These are phyloP conservation scores for Russula ochroleuca DNA, from an alignment of 768 basidiomycete species.

Conservation along the genomic window DNA sequence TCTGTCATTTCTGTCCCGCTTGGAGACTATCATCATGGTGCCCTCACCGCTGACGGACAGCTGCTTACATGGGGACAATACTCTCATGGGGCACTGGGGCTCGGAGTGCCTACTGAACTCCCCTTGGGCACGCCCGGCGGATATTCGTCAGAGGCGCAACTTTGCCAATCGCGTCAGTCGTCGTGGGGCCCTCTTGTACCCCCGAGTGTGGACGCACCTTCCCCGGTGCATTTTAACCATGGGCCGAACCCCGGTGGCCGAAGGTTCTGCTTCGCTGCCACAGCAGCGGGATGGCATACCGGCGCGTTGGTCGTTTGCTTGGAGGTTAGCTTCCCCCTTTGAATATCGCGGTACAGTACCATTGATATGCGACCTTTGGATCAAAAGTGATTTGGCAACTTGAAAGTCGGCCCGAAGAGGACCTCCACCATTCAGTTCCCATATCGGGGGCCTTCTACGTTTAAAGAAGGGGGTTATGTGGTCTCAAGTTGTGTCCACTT, in stretches of 20 bases:
- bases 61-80: constrained; percentile 78
- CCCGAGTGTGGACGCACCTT: constrained; percentile 52
- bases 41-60: constrained; percentile 72
- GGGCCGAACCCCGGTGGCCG: constrained; percentile 37
- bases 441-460: not conserved
- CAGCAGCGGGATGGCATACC: constrained; percentile 89
- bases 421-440: not conserved
- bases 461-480: not conserved
- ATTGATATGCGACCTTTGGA: constrained; percentile 1
- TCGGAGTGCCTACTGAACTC: constrained; percentile 66
- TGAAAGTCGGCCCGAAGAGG: not conserved
- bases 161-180: constrained; percentile 31
- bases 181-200: constrained; percentile 28
- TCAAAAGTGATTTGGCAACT: not conserved
- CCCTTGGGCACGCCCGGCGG: constrained; percentile 56
- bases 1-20: constrained; percentile 81
- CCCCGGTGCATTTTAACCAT: constrained; percentile 69
- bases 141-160: constrained; percentile 41
- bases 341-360: not conserved
- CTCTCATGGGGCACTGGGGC: constrained; percentile 76
- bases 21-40: constrained; percentile 91
- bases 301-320: constrained; percentile 86
- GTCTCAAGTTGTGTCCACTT: not conserved
- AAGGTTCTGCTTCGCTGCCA: constrained; percentile 73
- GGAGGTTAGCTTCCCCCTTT: constrained; percentile 45